A percentile compares a stretch with the other conserved stretches of the same genome.
These are phyloP conservation scores for Fomitopsis schrenkii DNA, from an alignment of 1,284 basidiomycete species.

Conservation along the genomic window DNA sequence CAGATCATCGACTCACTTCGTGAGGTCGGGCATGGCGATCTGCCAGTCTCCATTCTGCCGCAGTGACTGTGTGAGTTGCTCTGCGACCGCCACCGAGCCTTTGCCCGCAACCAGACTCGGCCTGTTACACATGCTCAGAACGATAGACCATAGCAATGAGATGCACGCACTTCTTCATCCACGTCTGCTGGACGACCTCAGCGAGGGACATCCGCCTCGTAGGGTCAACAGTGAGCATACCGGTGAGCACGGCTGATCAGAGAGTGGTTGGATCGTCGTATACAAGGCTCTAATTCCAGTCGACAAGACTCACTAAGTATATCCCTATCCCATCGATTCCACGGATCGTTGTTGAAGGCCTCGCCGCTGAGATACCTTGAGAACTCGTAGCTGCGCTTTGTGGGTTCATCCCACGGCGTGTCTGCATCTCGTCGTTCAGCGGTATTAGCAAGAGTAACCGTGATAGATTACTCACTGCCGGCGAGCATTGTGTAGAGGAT, in stretches of 20 bases:
- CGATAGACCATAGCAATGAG: neutral
- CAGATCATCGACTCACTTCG: conserved; percentile 13
- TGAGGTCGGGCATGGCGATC: conserved; percentile 54
- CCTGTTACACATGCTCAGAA: conserved; percentile 31
- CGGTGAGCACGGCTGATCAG: conserved; percentile 59
- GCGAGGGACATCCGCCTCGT: conserved; percentile 64
- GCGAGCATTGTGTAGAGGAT: conserved; percentile 90
- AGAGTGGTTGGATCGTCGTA: neutral
- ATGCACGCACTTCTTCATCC: conserved; percentile 67
- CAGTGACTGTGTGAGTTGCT: conserved; percentile 66
- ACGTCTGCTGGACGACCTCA: conserved; percentile 72
- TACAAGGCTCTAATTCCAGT: neutral
- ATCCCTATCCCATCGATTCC: conserved; percentile 66
- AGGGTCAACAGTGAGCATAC: conserved; percentile 76
- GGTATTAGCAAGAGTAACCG: neutral
- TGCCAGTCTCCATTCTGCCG: conserved; percentile 66
- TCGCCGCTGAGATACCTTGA: conserved; percentile 71
- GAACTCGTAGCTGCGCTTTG: conserved; percentile 76
- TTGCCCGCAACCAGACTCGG: conserved; percentile 67
- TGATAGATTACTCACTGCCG: conserved; percentile 59
- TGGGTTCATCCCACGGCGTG: conserved; percentile 98
- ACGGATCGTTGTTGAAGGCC: conserved; percentile 78
- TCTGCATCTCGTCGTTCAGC: conserved; percentile 43
- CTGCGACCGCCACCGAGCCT: conserved; percentile 52
- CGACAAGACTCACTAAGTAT: conserved; percentile 50